Base-by-base conservation (phyloP, 2,329 filamentous ascomycete genomes). In the Diaporthe citriasiana region DNA sequence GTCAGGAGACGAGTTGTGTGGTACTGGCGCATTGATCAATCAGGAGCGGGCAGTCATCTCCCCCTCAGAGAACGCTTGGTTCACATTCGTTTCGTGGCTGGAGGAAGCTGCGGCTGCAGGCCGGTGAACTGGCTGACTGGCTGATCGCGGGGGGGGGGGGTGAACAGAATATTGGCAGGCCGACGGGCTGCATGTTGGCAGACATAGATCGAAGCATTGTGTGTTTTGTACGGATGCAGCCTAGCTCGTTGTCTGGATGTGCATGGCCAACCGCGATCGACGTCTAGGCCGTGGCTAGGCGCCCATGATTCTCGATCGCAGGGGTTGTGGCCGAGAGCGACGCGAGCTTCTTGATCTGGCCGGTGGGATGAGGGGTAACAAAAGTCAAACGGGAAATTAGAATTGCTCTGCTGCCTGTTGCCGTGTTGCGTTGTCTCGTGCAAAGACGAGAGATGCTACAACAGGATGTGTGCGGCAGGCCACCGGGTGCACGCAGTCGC, bases 21-120 rank as follows among this genome's bases (percentile, higher is more conserved):
- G 59, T n/a, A 33, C 30, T 35, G 42, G 33, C 50, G 59, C 59
- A 65, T 65, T 65, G 59, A 65, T 65, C 59, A 65, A 63, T 63
- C 59, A 65, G 56, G 56, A 59, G 35, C 56, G 56, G 55, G 56
- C 56, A 59, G 17, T 59, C 22, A 59, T 1, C 17, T 30, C 55
- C 55, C 12, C 27, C 1, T 30, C 27, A 19, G 25, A 33, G 25
- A 8, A 47, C 8, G 59, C 38, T 63, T 47, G 40, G 40, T 63
- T 63, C 57, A 63, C 38, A 12, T 63, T 42, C 19, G 60, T 38
- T 35, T 51, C 60, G 60, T 66, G 45, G 60, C 60, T 51, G 19
- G 42, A 25, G 19, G 27, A 10, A 25, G 27, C 40, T 45, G 57
- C 57, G 17, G 38, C 25, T 45, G 38, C n/a, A 45, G 57, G 57